Evolutionary conservation across 2,329 filamentous ascomycete species (phyloP).

Genomic region (Elsinoe arachidis): DNA sequence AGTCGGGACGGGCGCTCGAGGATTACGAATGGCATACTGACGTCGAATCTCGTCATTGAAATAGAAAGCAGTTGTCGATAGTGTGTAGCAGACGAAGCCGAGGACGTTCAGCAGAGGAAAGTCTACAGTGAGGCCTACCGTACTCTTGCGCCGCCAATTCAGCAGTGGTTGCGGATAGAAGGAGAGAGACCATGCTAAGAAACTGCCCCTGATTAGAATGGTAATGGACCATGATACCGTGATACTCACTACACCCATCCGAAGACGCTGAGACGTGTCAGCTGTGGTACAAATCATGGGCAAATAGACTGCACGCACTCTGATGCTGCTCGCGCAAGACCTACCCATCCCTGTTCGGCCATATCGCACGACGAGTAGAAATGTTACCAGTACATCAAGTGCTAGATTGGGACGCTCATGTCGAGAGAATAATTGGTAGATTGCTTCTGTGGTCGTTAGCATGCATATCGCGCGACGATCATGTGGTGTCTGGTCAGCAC

Average conservation of each 20-base stretch:
- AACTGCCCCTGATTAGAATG: slow-evolving; percentile 15
- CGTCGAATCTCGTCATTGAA: slow-evolving; percentile 67
- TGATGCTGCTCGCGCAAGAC: slow-evolving; percentile 13
- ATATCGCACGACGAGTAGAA: not conserved
- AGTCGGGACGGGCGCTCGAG: slow-evolving; percentile 63
- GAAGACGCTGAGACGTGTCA: slow-evolving; percentile 12
- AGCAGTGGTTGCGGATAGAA: slow-evolving; percentile 88
- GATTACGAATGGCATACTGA: slow-evolving; percentile 78
- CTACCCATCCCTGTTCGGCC: slow-evolving; percentile 4
- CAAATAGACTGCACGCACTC: not conserved
- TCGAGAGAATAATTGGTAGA: too few relatives aligned
- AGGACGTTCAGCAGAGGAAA: slow-evolving; percentile 68
- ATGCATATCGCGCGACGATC: too few relatives aligned
- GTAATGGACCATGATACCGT: not conserved
- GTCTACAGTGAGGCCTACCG: slow-evolving; percentile 76
- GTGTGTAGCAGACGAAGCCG: slow-evolving; percentile 67
- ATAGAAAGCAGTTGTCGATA: slow-evolving; percentile 67
- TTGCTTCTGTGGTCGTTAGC: too few relatives aligned
- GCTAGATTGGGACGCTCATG: too few relatives aligned
- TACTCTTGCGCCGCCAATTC: slow-evolving; percentile 69
- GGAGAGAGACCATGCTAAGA: slow-evolving; percentile 58
- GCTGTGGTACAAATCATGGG: not conserved
- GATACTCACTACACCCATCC: slow-evolving; percentile 17
- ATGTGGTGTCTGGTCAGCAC: too few relatives aligned
- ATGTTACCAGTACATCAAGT: not conserved